Conservation (phyloP, 441 rosid species). For the Gossypium trilobum region DNA sequence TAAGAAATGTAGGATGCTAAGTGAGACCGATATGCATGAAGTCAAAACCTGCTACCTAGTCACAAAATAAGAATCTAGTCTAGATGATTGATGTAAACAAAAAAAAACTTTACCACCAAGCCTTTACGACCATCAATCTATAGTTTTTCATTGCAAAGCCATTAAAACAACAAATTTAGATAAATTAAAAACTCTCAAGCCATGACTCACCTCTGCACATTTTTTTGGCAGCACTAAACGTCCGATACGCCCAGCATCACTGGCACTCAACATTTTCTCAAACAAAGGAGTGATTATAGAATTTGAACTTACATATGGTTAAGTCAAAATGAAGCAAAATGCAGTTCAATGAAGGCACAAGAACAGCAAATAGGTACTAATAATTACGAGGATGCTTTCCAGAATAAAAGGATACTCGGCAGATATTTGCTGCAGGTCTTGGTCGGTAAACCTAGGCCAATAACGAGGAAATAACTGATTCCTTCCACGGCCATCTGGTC, state of each 20-base stretch:
- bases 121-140: neutral
- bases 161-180: slow-evolving; percentile 1
- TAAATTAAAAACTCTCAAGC: neutral
- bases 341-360: slow-evolving; percentile 12
- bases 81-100: neutral
- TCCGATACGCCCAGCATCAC: slow-evolving; percentile 90
- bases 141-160: neutral
- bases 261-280: slow-evolving; percentile 95
- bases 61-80: neutral
- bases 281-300: slow-evolving; percentile 76
- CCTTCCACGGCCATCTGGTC: slow-evolving; percentile 56
- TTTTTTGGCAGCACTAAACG: slow-evolving; percentile 90
- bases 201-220: slow-evolving; percentile 78
- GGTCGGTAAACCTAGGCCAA: slow-evolving; percentile 76
- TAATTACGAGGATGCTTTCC: neutral
- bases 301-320: slow-evolving; percentile 62
- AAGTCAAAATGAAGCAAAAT: slow-evolving; percentile 33
- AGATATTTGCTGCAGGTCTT: slow-evolving; percentile 61
- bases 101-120: neutral
- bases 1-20: neutral
- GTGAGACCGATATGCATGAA: neutral
- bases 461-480: slow-evolving; percentile 72
- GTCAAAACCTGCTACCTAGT: neutral
- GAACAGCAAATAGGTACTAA: neutral
- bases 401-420: slow-evolving; percentile 80